phyloP scores from a whole-genome alignment of 148 eudicot genomes.

The Arctostaphylos glauca region DNA sequence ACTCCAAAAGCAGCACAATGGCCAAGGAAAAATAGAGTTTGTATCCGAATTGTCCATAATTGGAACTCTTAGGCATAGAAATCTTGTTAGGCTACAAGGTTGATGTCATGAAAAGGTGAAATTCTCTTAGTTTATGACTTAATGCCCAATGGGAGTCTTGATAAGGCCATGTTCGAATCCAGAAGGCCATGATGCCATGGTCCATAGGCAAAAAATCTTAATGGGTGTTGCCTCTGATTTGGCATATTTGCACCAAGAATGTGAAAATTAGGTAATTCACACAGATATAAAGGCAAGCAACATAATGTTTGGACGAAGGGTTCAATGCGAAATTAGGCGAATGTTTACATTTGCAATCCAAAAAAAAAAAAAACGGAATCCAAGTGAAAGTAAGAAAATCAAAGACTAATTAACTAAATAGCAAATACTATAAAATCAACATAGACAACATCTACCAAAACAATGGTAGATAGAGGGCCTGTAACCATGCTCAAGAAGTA shows the following conservation, averaged over 20 bases:
- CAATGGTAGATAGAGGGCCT: no score
- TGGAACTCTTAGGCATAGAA: slow-evolving; percentile 78
- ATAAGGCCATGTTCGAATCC: slow-evolving; percentile 69
- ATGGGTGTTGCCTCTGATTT: slow-evolving; percentile 72
- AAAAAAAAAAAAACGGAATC: no score
- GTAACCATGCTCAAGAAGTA: no score
- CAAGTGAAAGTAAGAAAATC: no score
- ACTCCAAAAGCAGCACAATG: slow-evolving; percentile 29
- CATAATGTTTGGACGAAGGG: slow-evolving; percentile 69
- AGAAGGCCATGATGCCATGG: slow-evolving; percentile 57
- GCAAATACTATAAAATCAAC: no score
- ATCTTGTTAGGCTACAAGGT: slow-evolving; percentile 80
- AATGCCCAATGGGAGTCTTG: slow-evolving; percentile 87
- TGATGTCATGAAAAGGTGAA: slow-evolving; percentile 89
- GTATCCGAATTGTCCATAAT: slow-evolving; percentile 81
- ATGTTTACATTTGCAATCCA: no score
- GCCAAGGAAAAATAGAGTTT: slow-evolving; percentile 74
- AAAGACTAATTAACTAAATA: no score
- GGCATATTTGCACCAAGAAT: slow-evolving; percentile 78
- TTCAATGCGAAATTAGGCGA: slow-evolving; percentile 59
- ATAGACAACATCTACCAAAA: no score
- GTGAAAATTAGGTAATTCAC: slow-evolving; percentile 74
- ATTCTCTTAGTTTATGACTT: slow-evolving; percentile 70
- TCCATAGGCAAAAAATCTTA: slow-evolving; percentile 55
- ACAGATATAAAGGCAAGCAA: slow-evolving; percentile 72